Base-by-base conservation (phyloP, 2,329 filamentous ascomycete genomes). In the Neofusicoccum parvum region DNA sequence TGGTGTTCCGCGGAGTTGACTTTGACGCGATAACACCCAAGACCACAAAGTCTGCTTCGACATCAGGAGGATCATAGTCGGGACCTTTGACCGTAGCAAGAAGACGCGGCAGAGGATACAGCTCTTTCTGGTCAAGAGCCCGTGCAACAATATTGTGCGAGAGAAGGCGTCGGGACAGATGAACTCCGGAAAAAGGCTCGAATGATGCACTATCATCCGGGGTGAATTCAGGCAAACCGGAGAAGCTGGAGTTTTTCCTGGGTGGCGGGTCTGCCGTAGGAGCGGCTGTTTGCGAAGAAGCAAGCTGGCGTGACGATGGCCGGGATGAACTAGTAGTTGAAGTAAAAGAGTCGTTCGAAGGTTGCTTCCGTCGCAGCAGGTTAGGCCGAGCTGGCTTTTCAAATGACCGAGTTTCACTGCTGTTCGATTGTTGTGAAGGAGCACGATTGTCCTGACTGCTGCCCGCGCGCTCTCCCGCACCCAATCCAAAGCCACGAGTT, bases 21-120 rank as follows among this genome's bases (percentile, higher is more conserved):
- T 98, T 98, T 49, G 89, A 91, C 6, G 92, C 92, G 23, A 99
- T 86, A 66, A 97, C 89, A 9, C 88, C 95, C 72, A 98, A 89
- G 1, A 98, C 86, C 7, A 99, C 92, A 72, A 94, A 91, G 76
- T 99, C 94, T 62, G 91, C 88, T 72, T 97, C 92, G 62, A 93
- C 83, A 66, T 96, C 94, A 3, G 88, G 88, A 0, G 94, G 85
- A 41, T 91, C 86, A 75, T 92, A 99, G 37, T 91, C 85, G 0
- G 95, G 95, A 0, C 88, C 87, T 77, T 94, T 96, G 68, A 99
- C 88, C 12, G 86, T 85, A 71, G 88, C 90, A 11, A 98, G 81
- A 4, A 99, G 82, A 69, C 96, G 91, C 5, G 94, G 91, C 67
- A 99, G 85, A 1, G 85, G 86, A 70, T 93, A 90, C 2, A 90